Conservation (phyloP, 1,284 basidiomycete genomes). For the Tetrapyrgos nigripes region DNA sequence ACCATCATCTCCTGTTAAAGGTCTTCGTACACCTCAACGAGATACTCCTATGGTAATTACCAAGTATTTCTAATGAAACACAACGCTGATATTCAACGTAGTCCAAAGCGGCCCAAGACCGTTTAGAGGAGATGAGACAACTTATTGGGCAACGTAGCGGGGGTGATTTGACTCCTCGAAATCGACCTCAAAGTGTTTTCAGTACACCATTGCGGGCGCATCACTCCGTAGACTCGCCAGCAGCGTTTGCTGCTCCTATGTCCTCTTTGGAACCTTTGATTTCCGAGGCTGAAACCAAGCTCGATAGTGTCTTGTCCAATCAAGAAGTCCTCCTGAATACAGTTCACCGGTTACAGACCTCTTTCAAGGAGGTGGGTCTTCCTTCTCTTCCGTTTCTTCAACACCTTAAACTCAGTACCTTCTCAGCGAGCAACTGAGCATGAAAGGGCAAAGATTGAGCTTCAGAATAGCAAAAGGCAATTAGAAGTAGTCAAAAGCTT, state of each 20-base stretch:
- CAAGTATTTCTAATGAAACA: slow-evolving; percentile 2
- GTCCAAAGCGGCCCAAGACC: slow-evolving; percentile 75
- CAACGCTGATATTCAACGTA: slow-evolving; percentile 33
- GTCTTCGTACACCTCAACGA: slow-evolving; percentile 49
- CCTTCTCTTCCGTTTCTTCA: slow-evolving; percentile 1
- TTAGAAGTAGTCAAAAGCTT: slow-evolving; percentile 80
- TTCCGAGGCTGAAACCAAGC: slow-evolving; percentile 62
- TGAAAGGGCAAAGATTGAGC: slow-evolving; percentile 64
- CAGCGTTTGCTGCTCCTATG: slow-evolving; percentile 26
- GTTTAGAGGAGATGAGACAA: slow-evolving; percentile 80
- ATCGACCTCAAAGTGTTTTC: slow-evolving; percentile 35
- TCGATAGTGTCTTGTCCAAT: slow-evolving; percentile 55
- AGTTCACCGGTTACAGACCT: slow-evolving; percentile 53
- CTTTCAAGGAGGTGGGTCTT: slow-evolving; percentile 61
- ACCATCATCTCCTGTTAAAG: slow-evolving; percentile 63
- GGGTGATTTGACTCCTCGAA: slow-evolving; percentile 57
- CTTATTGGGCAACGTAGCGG: slow-evolving; percentile 67
- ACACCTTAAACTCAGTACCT: slow-evolving; percentile 14
- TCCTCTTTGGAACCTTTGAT: slow-evolving; percentile 54
- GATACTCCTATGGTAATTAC: slow-evolving; percentile 48
- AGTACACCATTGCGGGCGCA: slow-evolving; percentile 13
- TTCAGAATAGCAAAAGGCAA: slow-evolving; percentile 74
- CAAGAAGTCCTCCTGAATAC: slow-evolving; percentile 60
- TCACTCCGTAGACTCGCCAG: slow-evolving; percentile 15
- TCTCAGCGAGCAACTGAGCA: slow-evolving; percentile 62